Evolutionary conservation across 2,329 filamentous ascomycete genomes (phyloP).

Genomic region (Fusarium sp.): DNA sequence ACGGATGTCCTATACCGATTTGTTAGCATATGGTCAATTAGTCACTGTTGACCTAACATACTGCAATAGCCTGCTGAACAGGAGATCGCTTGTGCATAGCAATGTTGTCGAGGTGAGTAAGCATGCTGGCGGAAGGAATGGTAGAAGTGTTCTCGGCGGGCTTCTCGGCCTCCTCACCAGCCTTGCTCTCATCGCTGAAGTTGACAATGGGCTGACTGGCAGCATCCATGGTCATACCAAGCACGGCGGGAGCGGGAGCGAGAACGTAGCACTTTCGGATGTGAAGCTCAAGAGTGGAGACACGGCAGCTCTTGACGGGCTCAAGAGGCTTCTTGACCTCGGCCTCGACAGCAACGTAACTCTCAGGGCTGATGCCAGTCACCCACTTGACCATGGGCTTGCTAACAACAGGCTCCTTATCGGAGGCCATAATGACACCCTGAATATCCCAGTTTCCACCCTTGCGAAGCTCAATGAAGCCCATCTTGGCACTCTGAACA

Average conservation of each 20-base stretch:
- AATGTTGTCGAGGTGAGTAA: slow-evolving; percentile 89
- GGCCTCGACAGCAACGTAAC: slow-evolving; percentile 84
- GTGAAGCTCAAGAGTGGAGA: slow-evolving; percentile 87
- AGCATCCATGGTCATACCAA: slow-evolving; percentile 69
- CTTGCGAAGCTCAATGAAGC: slow-evolving; percentile 86
- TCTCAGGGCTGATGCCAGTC: slow-evolving; percentile 79
- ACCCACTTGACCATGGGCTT: slow-evolving; percentile 89
- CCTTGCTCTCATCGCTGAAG: slow-evolving; percentile 68
- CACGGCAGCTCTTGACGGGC: slow-evolving; percentile 87
- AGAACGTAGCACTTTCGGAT: slow-evolving; percentile 86
- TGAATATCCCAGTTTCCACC: slow-evolving; percentile 83
- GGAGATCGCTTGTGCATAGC: slow-evolving; percentile 93
- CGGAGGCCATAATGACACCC: slow-evolving; percentile 79
- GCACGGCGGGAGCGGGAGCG: slow-evolving; percentile 68
- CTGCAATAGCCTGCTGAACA: slow-evolving; percentile 84
- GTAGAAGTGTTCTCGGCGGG: slow-evolving; percentile 58
- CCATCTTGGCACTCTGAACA: slow-evolving; percentile 90
- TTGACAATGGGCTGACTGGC: slow-evolving; percentile 68
- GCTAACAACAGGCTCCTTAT: slow-evolving; percentile 60
- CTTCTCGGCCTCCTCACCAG: slow-evolving; percentile 59
- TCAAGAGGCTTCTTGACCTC: slow-evolving; percentile 84
- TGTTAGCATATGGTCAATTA: no score
- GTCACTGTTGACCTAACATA: background rate
- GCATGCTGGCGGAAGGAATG: slow-evolving; percentile 79
- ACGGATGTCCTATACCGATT: no score